These are phyloP conservation scores for Suillus clintonianus DNA, from an alignment of 768 basidiomycete species.

Conservation along the genomic window DNA sequence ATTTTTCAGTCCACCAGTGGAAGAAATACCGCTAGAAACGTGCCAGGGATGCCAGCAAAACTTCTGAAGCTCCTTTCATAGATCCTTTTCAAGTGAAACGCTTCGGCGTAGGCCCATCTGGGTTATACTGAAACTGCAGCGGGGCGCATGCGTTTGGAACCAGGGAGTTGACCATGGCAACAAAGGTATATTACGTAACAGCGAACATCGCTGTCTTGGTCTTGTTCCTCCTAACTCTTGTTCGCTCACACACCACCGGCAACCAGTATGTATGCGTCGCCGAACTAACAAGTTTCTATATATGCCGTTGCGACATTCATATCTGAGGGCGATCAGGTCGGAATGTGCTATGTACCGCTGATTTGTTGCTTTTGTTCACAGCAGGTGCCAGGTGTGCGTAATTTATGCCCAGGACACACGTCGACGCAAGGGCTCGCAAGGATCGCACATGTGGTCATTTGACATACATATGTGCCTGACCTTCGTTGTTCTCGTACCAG, in stretches of 20 bases:
- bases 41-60: neutral
- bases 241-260: no score
- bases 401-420: conserved; percentile 9
- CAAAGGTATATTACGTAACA: no score
- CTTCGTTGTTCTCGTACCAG: neutral
- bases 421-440: neutral
- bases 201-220: no score
- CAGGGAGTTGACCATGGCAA: no score
- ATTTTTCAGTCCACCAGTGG: neutral
- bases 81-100: neutral
- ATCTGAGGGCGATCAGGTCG: neutral
- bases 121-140: neutral
- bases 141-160: neutral
- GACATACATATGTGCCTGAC: neutral
- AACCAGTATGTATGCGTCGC: no score
- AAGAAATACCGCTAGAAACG: neutral
- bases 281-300: neutral
- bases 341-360: conserved; percentile 25
- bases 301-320: neutral
- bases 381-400: conserved; percentile 29
- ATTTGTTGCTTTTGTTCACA: conserved; percentile 25
- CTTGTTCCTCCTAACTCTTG: no score
- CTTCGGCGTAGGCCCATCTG: neutral
- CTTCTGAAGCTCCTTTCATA: neutral
- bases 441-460: neutral